Percentiles rank a stretch among this genome's conserved stretches.
Evolutionary conservation across 2,329 filamentous ascomycete genomes (phyloP).

Genomic region (Alternaria viburni): DNA sequence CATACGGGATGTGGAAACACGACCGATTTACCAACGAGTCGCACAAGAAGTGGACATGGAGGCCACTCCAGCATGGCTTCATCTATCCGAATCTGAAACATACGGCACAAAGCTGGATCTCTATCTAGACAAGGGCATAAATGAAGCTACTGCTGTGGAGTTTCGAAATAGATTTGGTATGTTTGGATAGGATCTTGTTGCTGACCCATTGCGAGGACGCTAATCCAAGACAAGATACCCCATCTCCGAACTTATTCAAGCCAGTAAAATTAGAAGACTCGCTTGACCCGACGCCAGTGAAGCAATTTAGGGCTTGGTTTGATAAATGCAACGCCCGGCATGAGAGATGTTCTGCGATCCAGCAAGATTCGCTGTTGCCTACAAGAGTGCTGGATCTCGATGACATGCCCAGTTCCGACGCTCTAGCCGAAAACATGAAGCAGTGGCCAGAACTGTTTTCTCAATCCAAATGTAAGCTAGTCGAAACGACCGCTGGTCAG

Average conservation of each 20-base stretch:
- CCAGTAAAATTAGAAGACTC: neutral
- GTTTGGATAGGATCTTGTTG: neutral
- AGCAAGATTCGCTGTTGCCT: neutral
- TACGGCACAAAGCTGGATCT: neutral
- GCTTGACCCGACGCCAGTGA: neutral
- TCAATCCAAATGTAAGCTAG: neutral
- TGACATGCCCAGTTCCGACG: neutral
- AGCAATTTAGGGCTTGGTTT: neutral
- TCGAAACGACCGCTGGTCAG: neutral
- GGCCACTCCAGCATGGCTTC: neutral
- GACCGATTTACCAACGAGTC: neutral
- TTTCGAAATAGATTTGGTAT: neutral
- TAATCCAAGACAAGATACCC: neutral
- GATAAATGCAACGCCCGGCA: neutral
- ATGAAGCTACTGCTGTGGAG: neutral
- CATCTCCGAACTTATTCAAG: neutral
- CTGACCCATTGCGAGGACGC: neutral
- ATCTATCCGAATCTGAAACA: neutral
- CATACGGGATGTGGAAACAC: neutral
- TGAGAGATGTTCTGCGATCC: neutral
- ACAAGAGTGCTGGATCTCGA: slow-evolving; percentile 2
- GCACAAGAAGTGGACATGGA: neutral
- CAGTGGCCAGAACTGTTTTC: neutral
- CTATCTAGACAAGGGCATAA: neutral
- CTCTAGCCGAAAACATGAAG: neutral